A percentile compares a stretch with the other conserved stretches of the same genome.
Conservation (phyloP, 1,284 basidiomycete genomes). For the Apiotrichum sp. region DNA sequence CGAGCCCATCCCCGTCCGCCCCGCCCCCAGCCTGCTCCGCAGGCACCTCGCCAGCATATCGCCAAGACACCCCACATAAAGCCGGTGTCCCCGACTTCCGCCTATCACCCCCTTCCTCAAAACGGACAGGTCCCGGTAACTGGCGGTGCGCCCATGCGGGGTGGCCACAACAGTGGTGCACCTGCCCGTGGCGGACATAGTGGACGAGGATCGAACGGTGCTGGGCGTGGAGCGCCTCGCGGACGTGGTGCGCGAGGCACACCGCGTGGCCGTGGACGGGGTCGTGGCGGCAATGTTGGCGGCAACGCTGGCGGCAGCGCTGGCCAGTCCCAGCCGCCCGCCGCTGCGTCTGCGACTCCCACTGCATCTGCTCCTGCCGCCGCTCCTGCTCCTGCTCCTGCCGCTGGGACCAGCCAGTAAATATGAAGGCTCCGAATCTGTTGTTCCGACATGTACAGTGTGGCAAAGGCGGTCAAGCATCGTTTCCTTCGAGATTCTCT, state of each 20-base stretch:
- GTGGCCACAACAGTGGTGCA: background rate
- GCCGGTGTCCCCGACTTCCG: slow-evolving; percentile 12
- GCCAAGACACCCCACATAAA: slow-evolving; percentile 8
- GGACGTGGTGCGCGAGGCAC: background rate
- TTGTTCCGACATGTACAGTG: too few species aligned
- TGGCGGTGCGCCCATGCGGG: background rate
- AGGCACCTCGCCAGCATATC: slow-evolving; percentile 9
- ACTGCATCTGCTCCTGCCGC: background rate
- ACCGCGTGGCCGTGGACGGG: slow-evolving; percentile 6
- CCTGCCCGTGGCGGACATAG: background rate
- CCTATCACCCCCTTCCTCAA: background rate
- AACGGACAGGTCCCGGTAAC: background rate
- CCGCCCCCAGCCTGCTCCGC: background rate
- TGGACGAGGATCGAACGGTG: background rate
- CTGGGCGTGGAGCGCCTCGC: background rate
- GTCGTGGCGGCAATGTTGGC: slow-evolving; percentile 4
- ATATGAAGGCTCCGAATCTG: too few species aligned
- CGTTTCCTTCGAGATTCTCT: too few species aligned
- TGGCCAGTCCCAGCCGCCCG: background rate
- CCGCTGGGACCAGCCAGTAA: too few species aligned
- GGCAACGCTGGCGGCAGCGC: background rate
- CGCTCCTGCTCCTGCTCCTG: too few species aligned
- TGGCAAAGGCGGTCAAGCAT: too few species aligned
- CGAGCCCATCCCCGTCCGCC: slow-evolving; percentile 3
- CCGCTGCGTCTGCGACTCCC: background rate